Evolutionary conservation across 306 rosid species (phyloP).

Genomic region (Pyrus pyrifolia): DNA sequence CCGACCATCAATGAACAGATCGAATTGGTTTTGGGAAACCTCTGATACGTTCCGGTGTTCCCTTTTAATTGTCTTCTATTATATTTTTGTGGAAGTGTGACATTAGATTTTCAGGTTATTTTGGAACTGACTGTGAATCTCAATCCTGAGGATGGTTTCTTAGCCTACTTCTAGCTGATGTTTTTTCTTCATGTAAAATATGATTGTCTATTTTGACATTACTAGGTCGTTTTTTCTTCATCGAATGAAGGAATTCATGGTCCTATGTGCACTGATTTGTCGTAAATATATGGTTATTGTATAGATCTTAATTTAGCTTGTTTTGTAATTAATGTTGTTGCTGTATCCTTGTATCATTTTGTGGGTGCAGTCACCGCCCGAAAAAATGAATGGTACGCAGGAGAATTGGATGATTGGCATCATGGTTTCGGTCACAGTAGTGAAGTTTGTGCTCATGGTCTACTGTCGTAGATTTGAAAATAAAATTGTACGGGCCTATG

Average conservation of each 20-base stretch:
- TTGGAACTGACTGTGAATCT: background rate
- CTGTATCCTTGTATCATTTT: background rate
- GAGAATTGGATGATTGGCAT: conserved; percentile 62
- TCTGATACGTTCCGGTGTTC: no score
- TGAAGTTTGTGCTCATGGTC: conserved; percentile 73
- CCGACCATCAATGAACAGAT: no score
- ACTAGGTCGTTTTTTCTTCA: background rate
- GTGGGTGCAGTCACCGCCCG: conserved; percentile 26
- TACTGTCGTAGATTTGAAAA: conserved; percentile 66
- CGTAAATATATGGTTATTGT: background rate
- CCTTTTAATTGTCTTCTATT: no score
- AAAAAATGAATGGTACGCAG: conserved; percentile 19
- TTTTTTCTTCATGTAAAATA: background rate
- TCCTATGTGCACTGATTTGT: background rate
- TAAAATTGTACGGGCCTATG: conserved; percentile 65
- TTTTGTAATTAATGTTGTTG: background rate
- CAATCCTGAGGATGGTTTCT: background rate
- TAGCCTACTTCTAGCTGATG: background rate
- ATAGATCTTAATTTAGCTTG: background rate
- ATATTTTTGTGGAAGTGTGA: no score
- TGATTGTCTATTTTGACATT: background rate
- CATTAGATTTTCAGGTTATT: no score
- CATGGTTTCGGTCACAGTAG: conserved; percentile 60
- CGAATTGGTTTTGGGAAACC: background rate
- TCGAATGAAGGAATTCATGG: background rate